Evolutionary conservation across 2,329 filamentous ascomycete species (phyloP).

Genomic region (Lachnellula occidentalis): DNA sequence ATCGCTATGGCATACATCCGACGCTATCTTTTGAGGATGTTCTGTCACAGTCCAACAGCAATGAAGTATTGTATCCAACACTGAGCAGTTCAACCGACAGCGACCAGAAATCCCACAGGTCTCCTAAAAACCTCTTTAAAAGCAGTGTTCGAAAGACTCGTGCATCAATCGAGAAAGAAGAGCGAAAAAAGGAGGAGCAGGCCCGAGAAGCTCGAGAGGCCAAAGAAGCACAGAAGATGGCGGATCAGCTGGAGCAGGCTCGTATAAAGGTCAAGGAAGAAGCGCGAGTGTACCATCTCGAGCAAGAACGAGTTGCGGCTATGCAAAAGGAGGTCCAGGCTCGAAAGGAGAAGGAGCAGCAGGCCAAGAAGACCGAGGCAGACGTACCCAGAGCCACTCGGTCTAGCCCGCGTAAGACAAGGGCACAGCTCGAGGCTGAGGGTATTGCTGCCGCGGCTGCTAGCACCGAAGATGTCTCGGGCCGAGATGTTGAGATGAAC

Average conservation of each 20-base stretch:
- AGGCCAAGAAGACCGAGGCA: slow-evolving; percentile 27
- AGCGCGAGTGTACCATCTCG: slow-evolving; percentile 52
- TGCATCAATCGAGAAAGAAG: slow-evolving; percentile 56
- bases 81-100: slow-evolving; percentile 33
- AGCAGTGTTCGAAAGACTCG: slow-evolving; percentile 41
- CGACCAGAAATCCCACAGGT: slow-evolving; percentile 14
- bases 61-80: slow-evolving; percentile 39
- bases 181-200: slow-evolving; percentile 56
- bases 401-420: slow-evolving; percentile 48
- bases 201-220: slow-evolving; percentile 58
- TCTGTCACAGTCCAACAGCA: slow-evolving; percentile 32
- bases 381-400: slow-evolving; percentile 40
- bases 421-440: slow-evolving; percentile 32
- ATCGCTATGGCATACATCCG: slow-evolving; percentile 40
- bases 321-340: slow-evolving; percentile 49
- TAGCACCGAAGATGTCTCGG: slow-evolving; percentile 32
- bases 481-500: slow-evolving; percentile 48
- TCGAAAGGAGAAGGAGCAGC: slow-evolving; percentile 49
- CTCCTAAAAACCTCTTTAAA: slow-evolving; percentile 18
- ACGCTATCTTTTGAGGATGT: slow-evolving; percentile 43
- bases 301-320: slow-evolving; percentile 48
- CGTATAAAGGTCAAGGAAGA: slow-evolving; percentile 67
- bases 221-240: slow-evolving; percentile 54
- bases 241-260: slow-evolving; percentile 59
- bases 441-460: slow-evolving; percentile 27